Percentiles rank a stretch among this genome's conserved stretches.
Conservation (phyloP, 1,284 basidiomycete genomes). For the Tilletiaria anomala region DNA sequence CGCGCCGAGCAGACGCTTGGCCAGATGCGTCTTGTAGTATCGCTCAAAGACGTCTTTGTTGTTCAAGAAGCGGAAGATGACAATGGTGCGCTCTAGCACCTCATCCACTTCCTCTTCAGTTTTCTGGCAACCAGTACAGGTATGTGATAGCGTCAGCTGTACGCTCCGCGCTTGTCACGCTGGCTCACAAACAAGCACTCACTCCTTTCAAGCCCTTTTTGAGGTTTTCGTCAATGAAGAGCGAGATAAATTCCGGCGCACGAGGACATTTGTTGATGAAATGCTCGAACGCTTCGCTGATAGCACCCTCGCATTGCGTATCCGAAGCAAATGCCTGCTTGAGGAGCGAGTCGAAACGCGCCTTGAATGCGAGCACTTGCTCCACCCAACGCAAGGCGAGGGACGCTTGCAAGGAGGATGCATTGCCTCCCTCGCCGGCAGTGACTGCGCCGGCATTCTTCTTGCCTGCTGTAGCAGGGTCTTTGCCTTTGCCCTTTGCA, state of each 20-base stretch:
- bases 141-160: neutral
- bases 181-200: slow-evolving; percentile 27
- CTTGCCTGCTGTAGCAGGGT: slow-evolving; percentile 6
- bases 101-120: slow-evolving; percentile 77
- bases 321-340: slow-evolving; percentile 58
- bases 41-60: slow-evolving; percentile 97
- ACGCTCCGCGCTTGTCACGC: neutral
- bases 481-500: too few species aligned
- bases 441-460: slow-evolving; percentile 9
- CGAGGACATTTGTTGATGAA: slow-evolving; percentile 83
- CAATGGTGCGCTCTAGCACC: slow-evolving; percentile 86
- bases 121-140: slow-evolving; percentile 55
- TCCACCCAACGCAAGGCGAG: slow-evolving; percentile 84
- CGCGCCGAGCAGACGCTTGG: slow-evolving; percentile 71
- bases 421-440: slow-evolving; percentile 1
- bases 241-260: slow-evolving; percentile 82
- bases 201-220: slow-evolving; percentile 91
- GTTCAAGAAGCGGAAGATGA: slow-evolving; percentile 79
- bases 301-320: slow-evolving; percentile 58
- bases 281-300: slow-evolving; percentile 87
- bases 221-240: slow-evolving; percentile 94
- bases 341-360: slow-evolving; percentile 71
- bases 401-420: too few species aligned
- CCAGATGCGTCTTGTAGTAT: slow-evolving; percentile 92
- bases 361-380: slow-evolving; percentile 76